These are phyloP conservation scores for Talaromyces sp. DNA, from an alignment of 2,329 filamentous ascomycete genomes.

Conservation along the genomic window DNA sequence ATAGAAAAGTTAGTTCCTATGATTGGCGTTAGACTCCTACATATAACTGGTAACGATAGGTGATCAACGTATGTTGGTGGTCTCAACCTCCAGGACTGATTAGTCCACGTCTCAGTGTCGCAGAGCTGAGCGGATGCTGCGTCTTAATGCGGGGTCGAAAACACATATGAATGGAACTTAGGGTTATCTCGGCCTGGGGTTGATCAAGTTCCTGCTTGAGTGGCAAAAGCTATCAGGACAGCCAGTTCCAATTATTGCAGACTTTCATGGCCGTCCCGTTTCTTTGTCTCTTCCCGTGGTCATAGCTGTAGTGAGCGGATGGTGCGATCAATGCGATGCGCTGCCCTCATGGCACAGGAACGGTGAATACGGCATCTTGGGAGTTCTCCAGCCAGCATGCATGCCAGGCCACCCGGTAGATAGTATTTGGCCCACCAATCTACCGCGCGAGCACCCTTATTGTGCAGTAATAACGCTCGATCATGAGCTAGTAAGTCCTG, in stretches of 20 bases:
- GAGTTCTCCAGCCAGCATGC: conserved; percentile 16
- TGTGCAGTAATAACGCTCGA: conserved; percentile 13
- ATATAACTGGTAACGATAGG: no score
- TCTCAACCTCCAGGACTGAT: no score
- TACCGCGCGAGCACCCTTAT: conserved; percentile 17
- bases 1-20: no score
- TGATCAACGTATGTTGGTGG: no score
- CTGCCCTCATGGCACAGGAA: conserved; percentile 15
- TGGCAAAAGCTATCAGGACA: conserved; percentile 11
- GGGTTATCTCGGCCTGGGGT: conserved; percentile 5
- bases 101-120: no score
- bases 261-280: conserved; percentile 1
- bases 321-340: conserved; percentile 16
- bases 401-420: conserved; percentile 16
- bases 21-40: no score
- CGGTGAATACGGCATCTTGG: conserved; percentile 13
- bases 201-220: conserved; percentile 15
- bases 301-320: conserved; percentile 12
- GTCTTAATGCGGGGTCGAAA: no score
- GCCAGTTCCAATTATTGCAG: not conserved
- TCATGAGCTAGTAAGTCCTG: conserved; percentile 14
- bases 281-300: conserved; percentile 10
- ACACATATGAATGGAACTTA: no score
- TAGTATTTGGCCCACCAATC: conserved; percentile 15
- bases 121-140: no score